Conservation (phyloP, 2,329 filamentous ascomycete species). For the Claviceps monticola region DNA sequence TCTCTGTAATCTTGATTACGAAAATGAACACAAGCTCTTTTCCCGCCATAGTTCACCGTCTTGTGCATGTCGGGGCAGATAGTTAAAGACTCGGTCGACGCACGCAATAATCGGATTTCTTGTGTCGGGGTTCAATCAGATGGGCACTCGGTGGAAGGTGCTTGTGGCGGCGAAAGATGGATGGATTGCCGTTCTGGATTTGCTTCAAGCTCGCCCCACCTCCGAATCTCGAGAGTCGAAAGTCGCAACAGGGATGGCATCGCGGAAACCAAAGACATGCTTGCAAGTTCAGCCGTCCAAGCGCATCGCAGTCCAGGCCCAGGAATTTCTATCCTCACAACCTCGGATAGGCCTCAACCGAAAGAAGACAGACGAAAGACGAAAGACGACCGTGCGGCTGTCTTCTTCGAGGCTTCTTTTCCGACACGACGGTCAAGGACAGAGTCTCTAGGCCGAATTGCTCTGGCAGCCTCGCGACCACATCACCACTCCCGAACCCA, state of each 20-base stretch:
- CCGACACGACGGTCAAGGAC: neutral
- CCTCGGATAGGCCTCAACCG: neutral
- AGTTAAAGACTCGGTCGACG: neutral
- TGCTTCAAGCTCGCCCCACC: slow-evolving; percentile 1
- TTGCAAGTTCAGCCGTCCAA: slow-evolving; percentile 1
- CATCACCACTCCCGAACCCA: neutral
- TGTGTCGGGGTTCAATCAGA: too few relatives aligned
- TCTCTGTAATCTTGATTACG: neutral
- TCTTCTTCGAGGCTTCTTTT: neutral
- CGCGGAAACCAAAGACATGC: neutral
- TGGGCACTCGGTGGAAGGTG: too few relatives aligned
- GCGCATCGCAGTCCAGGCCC: neutral
- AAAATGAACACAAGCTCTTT: too few relatives aligned
- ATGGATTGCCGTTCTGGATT: neutral
- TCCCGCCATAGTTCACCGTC: neutral
- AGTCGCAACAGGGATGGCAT: slow-evolving; percentile 4
- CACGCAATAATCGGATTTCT: too few relatives aligned
- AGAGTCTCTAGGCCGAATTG: neutral
- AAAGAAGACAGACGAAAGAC: too few relatives aligned
- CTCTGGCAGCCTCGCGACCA: slow-evolving; percentile 1
- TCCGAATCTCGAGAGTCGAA: slow-evolving; percentile 1
- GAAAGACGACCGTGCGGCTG: neutral
- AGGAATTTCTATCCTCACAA: neutral
- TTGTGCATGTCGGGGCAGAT: neutral
- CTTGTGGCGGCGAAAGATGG: neutral